Evolutionary conservation across 1,284 basidiomycete genomes (phyloP).

Genomic region (Moesziomyces antarcticus): DNA sequence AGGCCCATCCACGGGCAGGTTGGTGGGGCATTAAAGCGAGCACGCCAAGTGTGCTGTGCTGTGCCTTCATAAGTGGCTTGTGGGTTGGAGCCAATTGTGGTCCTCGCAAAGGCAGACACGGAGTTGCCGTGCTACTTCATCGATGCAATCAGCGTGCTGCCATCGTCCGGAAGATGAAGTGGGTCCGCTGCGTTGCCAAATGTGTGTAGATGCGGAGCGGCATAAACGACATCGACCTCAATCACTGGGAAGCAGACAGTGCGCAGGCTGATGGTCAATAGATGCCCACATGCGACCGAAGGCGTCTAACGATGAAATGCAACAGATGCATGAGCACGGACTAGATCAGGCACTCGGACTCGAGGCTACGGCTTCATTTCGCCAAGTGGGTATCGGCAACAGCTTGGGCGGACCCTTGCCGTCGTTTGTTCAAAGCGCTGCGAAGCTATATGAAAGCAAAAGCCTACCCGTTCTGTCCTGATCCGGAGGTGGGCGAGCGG

Average conservation of each 20-base stretch:
- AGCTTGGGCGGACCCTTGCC: neutral
- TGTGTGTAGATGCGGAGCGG: too few species aligned
- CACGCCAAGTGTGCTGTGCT: neutral
- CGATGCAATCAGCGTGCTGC: neutral
- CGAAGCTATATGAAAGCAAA: neutral
- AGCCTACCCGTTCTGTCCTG: too few species aligned
- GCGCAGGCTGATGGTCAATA: too few species aligned
- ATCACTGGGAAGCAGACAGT: too few species aligned
- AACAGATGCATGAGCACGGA: too few species aligned
- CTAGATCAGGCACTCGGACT: neutral
- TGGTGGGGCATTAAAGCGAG: neutral
- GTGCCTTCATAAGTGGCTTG: neutral
- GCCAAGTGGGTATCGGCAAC: constrained; percentile 16
- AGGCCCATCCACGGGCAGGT: neutral
- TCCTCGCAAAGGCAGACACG: neutral
- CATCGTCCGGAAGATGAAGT: neutral
- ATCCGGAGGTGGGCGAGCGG: constrained; percentile 17
- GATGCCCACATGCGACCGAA: neutral
- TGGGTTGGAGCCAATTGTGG: neutral
- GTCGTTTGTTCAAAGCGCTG: neutral
- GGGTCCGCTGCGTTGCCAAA: neutral
- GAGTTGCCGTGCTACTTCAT: too few species aligned
- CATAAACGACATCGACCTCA: too few species aligned
- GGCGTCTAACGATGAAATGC: neutral
- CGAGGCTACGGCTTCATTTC: constrained; percentile 7